These are phyloP conservation scores for Acrocalymma vagum DNA, from an alignment of 2,329 filamentous ascomycete genomes.

Conservation along the genomic window DNA sequence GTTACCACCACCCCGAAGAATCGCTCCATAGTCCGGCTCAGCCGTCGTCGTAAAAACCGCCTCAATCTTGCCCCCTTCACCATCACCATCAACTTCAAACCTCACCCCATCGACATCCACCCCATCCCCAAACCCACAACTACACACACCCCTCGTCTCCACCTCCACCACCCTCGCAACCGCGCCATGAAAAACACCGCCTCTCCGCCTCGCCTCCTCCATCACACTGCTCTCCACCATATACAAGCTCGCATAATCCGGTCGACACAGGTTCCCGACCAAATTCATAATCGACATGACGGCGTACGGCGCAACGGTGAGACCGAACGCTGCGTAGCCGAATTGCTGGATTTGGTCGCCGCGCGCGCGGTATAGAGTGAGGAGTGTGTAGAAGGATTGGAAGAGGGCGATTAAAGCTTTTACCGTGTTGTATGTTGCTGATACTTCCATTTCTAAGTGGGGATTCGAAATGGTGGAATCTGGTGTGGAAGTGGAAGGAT, in stretches of 20 bases:
- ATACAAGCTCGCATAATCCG: conserved; percentile 40
- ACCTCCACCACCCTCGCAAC: conserved; percentile 24
- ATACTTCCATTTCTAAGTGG: conserved; percentile 18
- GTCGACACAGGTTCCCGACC: conserved; percentile 28
- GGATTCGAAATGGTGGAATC: too few species aligned
- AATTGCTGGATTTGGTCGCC: conserved; percentile 41
- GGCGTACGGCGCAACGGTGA: conserved; percentile 46
- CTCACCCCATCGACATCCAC: conserved; percentile 12
- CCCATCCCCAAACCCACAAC: neutral
- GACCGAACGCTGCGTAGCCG: conserved; percentile 46
- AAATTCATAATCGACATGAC: conserved; percentile 50
- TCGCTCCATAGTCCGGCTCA: too few species aligned
- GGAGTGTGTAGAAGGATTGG: conserved; percentile 34
- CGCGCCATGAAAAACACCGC: conserved; percentile 31
- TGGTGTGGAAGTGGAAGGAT: conserved; percentile 11
- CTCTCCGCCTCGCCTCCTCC: conserved; percentile 35
- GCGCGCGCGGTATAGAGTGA: conserved; percentile 35
- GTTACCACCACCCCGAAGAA: too few species aligned
- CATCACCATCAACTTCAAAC: conserved; percentile 11
- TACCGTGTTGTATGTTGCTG: conserved; percentile 29
- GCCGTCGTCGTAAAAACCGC: conserved; percentile 1
- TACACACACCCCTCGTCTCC: conserved; percentile 3
- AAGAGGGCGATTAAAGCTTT: conserved; percentile 34
- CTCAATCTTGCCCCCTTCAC: neutral
- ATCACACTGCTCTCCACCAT: conserved; percentile 34